phyloP scores from a whole-genome alignment of 2,329 filamentous ascomycete species.

The Escovopsis sp. region DNA sequence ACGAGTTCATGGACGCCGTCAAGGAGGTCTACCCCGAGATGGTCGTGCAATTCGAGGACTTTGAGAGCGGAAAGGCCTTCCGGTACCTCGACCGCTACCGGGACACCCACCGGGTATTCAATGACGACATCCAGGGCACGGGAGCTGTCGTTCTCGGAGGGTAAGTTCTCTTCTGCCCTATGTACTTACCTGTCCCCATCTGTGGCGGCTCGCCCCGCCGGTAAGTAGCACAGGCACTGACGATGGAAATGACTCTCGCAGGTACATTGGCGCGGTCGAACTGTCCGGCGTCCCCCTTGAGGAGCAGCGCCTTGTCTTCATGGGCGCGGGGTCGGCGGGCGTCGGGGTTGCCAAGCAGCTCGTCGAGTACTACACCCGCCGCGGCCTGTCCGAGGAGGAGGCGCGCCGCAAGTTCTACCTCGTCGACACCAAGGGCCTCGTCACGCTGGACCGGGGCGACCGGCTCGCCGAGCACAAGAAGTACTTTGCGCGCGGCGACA shows the following conservation, averaged over 20 bases:
- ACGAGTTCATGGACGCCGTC: conserved; percentile 90
- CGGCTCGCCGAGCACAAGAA: conserved; percentile 82
- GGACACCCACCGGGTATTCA: conserved; percentile 86
- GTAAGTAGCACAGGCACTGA: no score
- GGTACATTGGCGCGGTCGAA: conserved; percentile 61
- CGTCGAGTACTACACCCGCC: conserved; percentile 89
- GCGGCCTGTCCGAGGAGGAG: conserved; percentile 75
- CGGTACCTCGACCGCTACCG: conserved; percentile 83
- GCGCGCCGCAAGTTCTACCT: conserved; percentile 92
- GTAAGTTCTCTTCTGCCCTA: conserved; percentile 23
- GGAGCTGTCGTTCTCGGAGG: conserved; percentile 88
- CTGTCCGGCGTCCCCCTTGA: conserved; percentile 71
- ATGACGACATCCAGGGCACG: conserved; percentile 96
- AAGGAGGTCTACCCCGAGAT: conserved; percentile 55
- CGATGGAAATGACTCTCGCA: conserved; percentile 1
- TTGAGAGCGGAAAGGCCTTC: conserved; percentile 87
- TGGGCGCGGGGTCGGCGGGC: conserved; percentile 89
- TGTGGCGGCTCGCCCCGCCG: neutral
- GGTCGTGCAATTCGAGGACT: conserved; percentile 91
- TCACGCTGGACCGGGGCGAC: conserved; percentile 85
- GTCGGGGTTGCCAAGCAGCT: conserved; percentile 97
- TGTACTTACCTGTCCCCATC: neutral
- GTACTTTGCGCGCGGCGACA: conserved; percentile 52
- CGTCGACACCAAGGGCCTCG: conserved; percentile 90
- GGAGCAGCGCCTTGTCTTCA: conserved; percentile 90